These are phyloP conservation scores for Phialophora tarda DNA, from an alignment of 2,329 filamentous ascomycete genomes.

Conservation along the genomic window DNA sequence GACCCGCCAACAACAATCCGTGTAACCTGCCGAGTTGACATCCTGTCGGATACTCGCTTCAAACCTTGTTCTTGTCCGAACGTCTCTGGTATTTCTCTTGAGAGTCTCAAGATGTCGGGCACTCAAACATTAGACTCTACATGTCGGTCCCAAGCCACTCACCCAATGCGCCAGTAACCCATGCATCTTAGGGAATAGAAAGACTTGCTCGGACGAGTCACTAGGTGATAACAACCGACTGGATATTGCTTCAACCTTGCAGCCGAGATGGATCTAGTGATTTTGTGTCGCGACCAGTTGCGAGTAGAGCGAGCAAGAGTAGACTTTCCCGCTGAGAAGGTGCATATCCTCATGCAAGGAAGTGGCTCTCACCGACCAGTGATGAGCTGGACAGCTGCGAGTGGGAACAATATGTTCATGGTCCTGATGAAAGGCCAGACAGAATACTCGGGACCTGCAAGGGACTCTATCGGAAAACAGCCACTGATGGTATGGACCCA, in stretches of 20 bases:
- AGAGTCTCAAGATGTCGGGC: neutral
- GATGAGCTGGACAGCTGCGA: neutral
- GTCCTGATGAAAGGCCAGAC: neutral
- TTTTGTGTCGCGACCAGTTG: neutral
- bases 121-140: neutral
- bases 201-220: neutral
- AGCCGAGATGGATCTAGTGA: neutral
- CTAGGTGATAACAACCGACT: neutral
- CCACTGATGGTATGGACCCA: neutral
- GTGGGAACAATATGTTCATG: neutral
- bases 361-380: neutral
- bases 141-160: neutral
- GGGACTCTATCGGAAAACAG: neutral
- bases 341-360: neutral
- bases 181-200: neutral
- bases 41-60: constrained; percentile 20
- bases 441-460: neutral
- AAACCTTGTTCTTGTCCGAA: constrained; percentile 23
- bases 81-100: neutral
- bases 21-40: constrained; percentile 10
- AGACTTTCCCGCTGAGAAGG: neutral
- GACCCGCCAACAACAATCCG: neutral
- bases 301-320: neutral
- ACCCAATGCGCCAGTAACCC: neutral
- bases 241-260: neutral